These are phyloP conservation scores for Phytophthora palmivora DNA, from an alignment of 352 stramenopile genomes.

Conservation along the genomic window DNA sequence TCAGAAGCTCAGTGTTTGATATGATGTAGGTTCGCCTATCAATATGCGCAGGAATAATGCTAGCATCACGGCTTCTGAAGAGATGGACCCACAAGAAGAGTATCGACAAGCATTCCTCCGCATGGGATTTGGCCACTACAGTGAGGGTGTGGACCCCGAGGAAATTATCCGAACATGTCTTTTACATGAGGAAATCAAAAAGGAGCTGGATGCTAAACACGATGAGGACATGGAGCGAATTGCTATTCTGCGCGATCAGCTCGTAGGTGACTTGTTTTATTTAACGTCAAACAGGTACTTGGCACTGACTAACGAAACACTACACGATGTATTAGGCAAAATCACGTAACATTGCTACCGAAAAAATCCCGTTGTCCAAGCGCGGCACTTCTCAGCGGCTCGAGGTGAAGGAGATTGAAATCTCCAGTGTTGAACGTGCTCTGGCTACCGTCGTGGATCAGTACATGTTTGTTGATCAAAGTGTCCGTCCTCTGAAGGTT, in stretches of 20 bases:
- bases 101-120: constrained; percentile 71
- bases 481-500: constrained; percentile 80
- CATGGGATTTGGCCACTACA: constrained; percentile 68
- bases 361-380: constrained; percentile 69
- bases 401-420: constrained; percentile 75
- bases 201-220: constrained; percentile 73
- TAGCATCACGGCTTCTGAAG: constrained; percentile 11
- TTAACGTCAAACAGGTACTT: neutral
- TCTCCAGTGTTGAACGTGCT: constrained; percentile 62
- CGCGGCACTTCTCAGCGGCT: constrained; percentile 68
- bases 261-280: constrained; percentile 44
- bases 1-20: neutral
- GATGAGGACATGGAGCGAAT: constrained; percentile 66
- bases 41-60: constrained; percentile 19
- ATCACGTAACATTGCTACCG: constrained; percentile 51
- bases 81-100: constrained; percentile 41
- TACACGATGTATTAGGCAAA: constrained; percentile 36
- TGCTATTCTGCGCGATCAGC: constrained; percentile 55
- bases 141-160: constrained; percentile 64
- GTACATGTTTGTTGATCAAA: constrained; percentile 87
- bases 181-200: constrained; percentile 71
- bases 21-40: constrained; percentile 19
- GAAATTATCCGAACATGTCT: constrained; percentile 74
- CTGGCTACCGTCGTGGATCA: constrained; percentile 80
- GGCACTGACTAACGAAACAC: neutral